phyloP scores from a whole-genome alignment of 2,329 filamentous ascomycete genomes.

The Botrytis elliptica region DNA sequence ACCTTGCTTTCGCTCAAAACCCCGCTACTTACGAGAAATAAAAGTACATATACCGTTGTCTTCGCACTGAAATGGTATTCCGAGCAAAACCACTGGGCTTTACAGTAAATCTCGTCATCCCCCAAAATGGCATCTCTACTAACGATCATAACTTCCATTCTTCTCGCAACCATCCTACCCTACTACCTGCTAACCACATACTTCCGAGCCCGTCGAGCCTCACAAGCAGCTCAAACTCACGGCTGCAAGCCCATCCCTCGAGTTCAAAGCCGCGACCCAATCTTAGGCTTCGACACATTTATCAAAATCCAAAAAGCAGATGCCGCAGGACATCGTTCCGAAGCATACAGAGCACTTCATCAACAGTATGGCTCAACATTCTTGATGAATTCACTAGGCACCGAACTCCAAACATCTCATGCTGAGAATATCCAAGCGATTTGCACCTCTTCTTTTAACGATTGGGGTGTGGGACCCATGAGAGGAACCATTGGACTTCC shows the following conservation, averaged over 20 bases:
- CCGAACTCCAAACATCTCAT: constrained; percentile 44
- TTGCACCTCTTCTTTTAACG: constrained; percentile 53
- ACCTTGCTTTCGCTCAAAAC: not conserved
- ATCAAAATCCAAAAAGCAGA: not conserved
- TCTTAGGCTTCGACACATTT: not conserved
- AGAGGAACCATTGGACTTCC: constrained; percentile 44
- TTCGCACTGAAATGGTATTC: not conserved
- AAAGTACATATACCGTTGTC: not conserved
- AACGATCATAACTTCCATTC: not conserved
- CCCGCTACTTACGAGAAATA: not conserved
- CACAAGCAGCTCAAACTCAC: not conserved
- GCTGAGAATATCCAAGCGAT: constrained; percentile 56
- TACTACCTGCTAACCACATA: not conserved
- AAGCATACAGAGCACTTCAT: not conserved
- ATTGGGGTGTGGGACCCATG: constrained; percentile 48
- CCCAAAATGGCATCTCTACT: not conserved
- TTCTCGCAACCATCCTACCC: not conserved
- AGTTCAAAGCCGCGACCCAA: not conserved
- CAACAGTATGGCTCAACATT: not conserved
- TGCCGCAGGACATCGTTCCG: not conserved
- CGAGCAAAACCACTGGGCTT: not conserved
- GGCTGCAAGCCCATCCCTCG: not conserved
- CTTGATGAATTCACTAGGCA: not conserved
- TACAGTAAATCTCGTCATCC: not conserved
- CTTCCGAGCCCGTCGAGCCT: not conserved